These are phyloP conservation scores for Microstegium vimineum DNA, from an alignment of 176 grass and related monocot species.

Conservation along the genomic window DNA sequence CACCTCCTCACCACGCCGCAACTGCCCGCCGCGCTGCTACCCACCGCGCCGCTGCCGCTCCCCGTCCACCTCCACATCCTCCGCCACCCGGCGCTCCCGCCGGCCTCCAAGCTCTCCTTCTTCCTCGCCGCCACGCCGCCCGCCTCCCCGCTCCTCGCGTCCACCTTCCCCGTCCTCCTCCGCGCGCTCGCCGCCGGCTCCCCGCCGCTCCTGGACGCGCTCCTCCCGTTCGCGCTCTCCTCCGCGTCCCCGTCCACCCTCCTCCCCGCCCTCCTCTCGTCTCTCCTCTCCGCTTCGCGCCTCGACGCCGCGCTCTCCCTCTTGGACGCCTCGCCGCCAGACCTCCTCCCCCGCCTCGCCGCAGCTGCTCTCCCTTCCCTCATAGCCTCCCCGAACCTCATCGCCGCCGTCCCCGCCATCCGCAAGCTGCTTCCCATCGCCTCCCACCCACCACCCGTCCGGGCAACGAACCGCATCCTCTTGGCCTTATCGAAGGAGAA, in stretches of 20 bases:
- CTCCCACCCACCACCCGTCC: constrained; percentile 30
- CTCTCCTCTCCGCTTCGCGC: constrained; percentile 50
- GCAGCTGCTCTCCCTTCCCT: constrained; percentile 65
- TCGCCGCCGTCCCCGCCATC: constrained; percentile 44
- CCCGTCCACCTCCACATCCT: constrained; percentile 63
- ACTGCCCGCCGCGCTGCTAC: constrained; percentile 37
- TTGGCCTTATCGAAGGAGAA: constrained; percentile 43
- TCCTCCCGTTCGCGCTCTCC: constrained; percentile 49
- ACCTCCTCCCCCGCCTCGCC: constrained; percentile 44
- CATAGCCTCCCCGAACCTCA: constrained; percentile 41
- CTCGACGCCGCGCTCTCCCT: constrained; percentile 50
- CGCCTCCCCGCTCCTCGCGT: constrained; percentile 23
- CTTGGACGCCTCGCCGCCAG: constrained; percentile 36
- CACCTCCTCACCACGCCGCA: constrained; percentile 49
- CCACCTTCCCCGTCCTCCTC: constrained; percentile 53
- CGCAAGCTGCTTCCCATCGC: constrained; percentile 41
- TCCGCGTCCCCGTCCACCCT: constrained; percentile 14
- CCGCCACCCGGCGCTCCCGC: constrained; percentile 51
- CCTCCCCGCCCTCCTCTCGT: constrained; percentile 22
- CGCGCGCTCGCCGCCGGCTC: constrained; percentile 33
- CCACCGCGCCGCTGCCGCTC: constrained; percentile 51
- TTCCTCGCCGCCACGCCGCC: constrained; percentile 51
- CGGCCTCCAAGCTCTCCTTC: constrained; percentile 77
- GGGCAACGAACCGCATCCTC: constrained; percentile 53
- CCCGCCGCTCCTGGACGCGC: constrained; percentile 42